Evolutionary conservation across 345 rosid species (phyloP), one percentile per base, ranked within the genome.

Genomic region (Microcos paniculata): DNA sequence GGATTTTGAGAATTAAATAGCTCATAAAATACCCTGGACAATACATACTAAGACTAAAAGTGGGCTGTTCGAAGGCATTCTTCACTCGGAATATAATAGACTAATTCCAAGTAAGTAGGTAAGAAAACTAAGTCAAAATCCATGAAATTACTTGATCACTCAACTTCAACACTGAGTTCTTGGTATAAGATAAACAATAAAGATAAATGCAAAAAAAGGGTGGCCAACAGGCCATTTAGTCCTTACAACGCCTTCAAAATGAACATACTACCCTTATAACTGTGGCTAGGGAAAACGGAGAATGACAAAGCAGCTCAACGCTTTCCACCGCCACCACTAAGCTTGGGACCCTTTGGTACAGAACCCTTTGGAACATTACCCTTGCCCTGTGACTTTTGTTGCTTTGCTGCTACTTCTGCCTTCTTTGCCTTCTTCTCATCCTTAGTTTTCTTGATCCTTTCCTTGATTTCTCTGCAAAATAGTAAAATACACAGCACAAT

Each of bases 361-460:
- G 81, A 81, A 81, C 88, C 85, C 78, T 84, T 90, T 1, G 91
- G 59, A 62, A 80, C 18, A 49, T 67, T 78, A 23, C 90, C 78
- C 84, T 89, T 92, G 51, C 74, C 55, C 55, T 80, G 87, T 1
- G 85, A 55, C 84, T 90, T 92, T 49, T 87, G 90, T 66, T 86
- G 81, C 86, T 89, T 90, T 0, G 90, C 78, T n/a, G 62, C 72
- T 63, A 81, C 58, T 82, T 92, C 94, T 0, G 90, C 95, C 76
- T 92, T 92, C 88, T 92, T 92, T 1, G 93, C 95, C 86, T 87
- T 90, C 86, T 90, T 92, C 78, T 92, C 95, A 48, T 92, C 97
- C 85, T 89, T 89, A 0, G 92, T 92, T 80, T 90, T 90, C 92
- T 88, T 92, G 78, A 89, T 88, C 80, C 95, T 88, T 83, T 92